These are phyloP conservation scores for Ogataea allantospora DNA, from an alignment of 805 yeast genomes.

Conservation along the genomic window DNA sequence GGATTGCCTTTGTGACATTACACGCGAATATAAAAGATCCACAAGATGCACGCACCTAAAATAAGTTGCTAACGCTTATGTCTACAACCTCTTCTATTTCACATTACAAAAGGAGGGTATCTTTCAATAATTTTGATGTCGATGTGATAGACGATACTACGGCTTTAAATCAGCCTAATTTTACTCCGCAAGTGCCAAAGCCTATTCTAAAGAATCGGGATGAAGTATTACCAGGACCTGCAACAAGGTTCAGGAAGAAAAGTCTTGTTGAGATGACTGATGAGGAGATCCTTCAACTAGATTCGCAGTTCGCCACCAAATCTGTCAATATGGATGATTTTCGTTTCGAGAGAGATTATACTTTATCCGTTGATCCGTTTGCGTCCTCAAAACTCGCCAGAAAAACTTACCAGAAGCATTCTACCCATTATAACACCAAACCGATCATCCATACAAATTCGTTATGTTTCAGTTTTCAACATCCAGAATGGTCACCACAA, in stretches of 20 bases:
- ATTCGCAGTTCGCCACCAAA: conserved; percentile 47
- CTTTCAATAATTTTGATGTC: conserved; percentile 15
- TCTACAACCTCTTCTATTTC: neutral
- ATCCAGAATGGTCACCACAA: conserved; percentile 32
- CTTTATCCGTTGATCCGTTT: conserved; percentile 18
- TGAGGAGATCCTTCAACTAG: conserved; percentile 53
- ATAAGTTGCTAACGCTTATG: neutral
- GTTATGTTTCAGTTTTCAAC: conserved; percentile 43
- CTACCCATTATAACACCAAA: conserved; percentile 36
- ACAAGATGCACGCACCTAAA: neutral
- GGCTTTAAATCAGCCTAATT: conserved; percentile 1
- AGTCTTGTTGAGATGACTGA: conserved; percentile 51
- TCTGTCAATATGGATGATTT: conserved; percentile 41
- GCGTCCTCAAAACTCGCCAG: conserved; percentile 18
- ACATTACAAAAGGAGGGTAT: conserved; percentile 12
- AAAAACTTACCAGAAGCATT: conserved; percentile 18
- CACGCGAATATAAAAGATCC: neutral
- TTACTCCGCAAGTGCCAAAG: conserved; percentile 1
- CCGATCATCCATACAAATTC: conserved; percentile 33
- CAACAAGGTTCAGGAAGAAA: conserved; percentile 34
- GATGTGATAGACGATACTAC: conserved; percentile 6
- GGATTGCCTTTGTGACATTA: conserved; percentile 1
- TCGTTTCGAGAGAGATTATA: conserved; percentile 42
- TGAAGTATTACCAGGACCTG: neutral
- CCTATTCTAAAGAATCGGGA: conserved; percentile 9